Evolutionary conservation across 1,139 yeast species (phyloP).

Genomic region (Lodderomyces orthopsilosis): DNA sequence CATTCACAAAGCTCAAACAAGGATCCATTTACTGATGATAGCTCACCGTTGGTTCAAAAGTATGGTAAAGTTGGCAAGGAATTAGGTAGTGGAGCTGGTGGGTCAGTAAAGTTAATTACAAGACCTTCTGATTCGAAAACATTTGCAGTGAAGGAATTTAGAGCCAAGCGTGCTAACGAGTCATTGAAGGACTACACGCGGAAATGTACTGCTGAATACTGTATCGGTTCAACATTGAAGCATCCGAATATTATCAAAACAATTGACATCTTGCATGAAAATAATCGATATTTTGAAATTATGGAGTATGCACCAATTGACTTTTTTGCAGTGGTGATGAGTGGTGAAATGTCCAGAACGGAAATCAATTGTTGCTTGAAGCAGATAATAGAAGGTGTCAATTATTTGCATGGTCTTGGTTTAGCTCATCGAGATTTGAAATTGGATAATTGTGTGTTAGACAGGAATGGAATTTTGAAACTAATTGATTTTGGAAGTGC

Average conservation of each 20-base stretch:
- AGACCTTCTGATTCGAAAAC: slow-evolving; percentile 79
- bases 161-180: slow-evolving; percentile 83
- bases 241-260: slow-evolving; percentile 95
- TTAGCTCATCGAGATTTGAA: slow-evolving; percentile 94
- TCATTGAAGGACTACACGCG: slow-evolving; percentile 86
- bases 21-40: slow-evolving; percentile 50
- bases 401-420: slow-evolving; percentile 82
- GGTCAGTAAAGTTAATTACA: slow-evolving; percentile 82
- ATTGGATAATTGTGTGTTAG: slow-evolving; percentile 90
- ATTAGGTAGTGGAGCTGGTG: slow-evolving; percentile 97
- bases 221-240: slow-evolving; percentile 92
- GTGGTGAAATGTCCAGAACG: slow-evolving; percentile 81
- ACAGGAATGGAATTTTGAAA: slow-evolving; percentile 81
- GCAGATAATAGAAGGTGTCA: slow-evolving; percentile 81
- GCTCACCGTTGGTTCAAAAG: slow-evolving; percentile 70
- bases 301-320: slow-evolving; percentile 98
- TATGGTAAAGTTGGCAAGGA: slow-evolving; percentile 89
- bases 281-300: slow-evolving; percentile 83
- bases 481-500: slow-evolving; percentile 97
- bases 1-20: slow-evolving; percentile 24
- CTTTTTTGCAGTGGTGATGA: slow-evolving; percentile 96
- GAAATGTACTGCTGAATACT: slow-evolving; percentile 95
- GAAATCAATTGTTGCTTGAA: slow-evolving; percentile 89
- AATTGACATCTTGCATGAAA: slow-evolving; percentile 85
- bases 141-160: slow-evolving; percentile 95